These are phyloP conservation scores for Vigna radiata DNA, from an alignment of 306 rosid species.

Conservation along the genomic window DNA sequence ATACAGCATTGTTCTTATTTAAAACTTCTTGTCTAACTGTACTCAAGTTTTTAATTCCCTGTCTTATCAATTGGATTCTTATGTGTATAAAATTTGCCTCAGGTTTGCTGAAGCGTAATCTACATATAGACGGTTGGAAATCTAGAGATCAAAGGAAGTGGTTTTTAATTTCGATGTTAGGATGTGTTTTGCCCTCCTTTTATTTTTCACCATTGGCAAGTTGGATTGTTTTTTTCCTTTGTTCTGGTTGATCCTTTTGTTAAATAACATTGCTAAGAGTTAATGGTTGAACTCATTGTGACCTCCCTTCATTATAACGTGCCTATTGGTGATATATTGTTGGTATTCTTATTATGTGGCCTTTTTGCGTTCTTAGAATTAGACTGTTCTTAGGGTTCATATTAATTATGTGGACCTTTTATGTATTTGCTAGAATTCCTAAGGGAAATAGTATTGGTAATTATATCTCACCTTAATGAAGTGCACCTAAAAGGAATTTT, in stretches of 20 bases:
- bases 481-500: too few species aligned
- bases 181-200: conserved; percentile 39
- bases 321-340: too few species aligned
- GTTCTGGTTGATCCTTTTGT: conserved; percentile 5
- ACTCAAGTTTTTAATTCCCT: background rate
- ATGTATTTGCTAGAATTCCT: too few species aligned
- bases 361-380: too few species aligned
- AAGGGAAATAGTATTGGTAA: too few species aligned
- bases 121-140: background rate
- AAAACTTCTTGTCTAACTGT: too few species aligned
- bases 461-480: too few species aligned
- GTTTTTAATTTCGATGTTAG: conserved; percentile 23
- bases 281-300: background rate
- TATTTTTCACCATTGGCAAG: background rate
- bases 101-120: conserved; percentile 54
- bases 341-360: too few species aligned
- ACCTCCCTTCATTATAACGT: background rate
- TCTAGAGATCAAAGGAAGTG: conserved; percentile 7
- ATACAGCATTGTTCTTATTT: background rate
- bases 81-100: background rate
- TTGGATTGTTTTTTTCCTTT: conserved; percentile 21
- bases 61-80: background rate
- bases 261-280: conserved; percentile 35
- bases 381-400: too few species aligned
- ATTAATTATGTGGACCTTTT: too few species aligned